Base-by-base conservation (phyloP, 371 early-diverging fungal species). In the Cokeromyces recurvatus region DNA sequence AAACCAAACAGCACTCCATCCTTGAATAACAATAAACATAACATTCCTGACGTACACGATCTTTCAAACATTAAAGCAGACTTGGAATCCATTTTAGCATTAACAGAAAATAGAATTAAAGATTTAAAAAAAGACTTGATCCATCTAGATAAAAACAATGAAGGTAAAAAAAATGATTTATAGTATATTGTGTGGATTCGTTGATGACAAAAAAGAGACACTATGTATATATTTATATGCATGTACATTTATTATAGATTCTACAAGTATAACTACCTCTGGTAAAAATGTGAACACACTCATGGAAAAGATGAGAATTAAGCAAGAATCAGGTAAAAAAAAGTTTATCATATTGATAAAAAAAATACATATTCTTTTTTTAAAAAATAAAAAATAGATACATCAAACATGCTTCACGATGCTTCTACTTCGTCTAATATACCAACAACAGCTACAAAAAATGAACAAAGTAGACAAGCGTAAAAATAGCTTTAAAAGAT, bases 21-120 rank as follows among this genome's bases (percentile, higher is more conserved):
- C n/a, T 34, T 34, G 35, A 34, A 6, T 34, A n/a, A 15, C 35
- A 9, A 5, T 34, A 6, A 6, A 4, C 35, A 14, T 11, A 48
- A 39, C 29, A 62, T 73, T 40, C 73, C 73, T 2, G 64, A 55
- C 16, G 44, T 64, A 8, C 52, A 45, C 14, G 74, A 73, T 27
- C 55, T 73, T 2, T 32, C 62, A 27, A 54, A 51, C 23, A 69
- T 73, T 35, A 66, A 67, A 40, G 50, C 62, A 37, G 68, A 69
- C 48, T 46, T 73, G 32, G 70, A 73, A 45, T 39, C 61, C 16
- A 32, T 73, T 7, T 41, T 67, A 17, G 58, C 69, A 1, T 48
- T 54, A 29, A 53, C 70, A 3, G 68, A 73, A 43, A 51, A 49
- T 27, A 29, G 74, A 23, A 32, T 62, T 31, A 48, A 46, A 20